These are phyloP conservation scores for Schizochytrium sp. DNA, from an alignment of 108 stramenopile species.

Conservation along the genomic window DNA sequence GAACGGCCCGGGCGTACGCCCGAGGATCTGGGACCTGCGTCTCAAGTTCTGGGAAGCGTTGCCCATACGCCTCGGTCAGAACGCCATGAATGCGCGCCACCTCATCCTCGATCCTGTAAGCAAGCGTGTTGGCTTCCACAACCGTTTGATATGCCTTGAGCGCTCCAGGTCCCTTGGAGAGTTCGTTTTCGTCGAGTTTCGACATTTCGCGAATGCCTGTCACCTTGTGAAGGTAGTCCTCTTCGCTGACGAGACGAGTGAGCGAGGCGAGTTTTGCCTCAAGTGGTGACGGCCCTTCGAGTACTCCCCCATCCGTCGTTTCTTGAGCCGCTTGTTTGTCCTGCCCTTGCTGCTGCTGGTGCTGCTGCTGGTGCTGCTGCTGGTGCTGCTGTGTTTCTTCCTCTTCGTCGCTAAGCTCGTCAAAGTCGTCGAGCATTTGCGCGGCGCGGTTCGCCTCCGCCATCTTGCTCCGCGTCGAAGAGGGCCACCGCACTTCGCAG, in stretches of 20 bases:
- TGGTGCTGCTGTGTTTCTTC: not conserved
- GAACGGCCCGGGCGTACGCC: constrained; percentile 73
- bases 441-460: not conserved
- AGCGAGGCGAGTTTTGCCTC: no score
- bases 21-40: constrained; percentile 69
- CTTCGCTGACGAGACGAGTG: no score
- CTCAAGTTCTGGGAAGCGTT: constrained; percentile 77
- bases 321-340: no score
- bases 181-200: no score
- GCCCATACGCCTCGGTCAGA: constrained; percentile 40
- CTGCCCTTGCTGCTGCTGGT: no score
- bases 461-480: not conserved
- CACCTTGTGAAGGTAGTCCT: no score
- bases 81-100: constrained; percentile 39
- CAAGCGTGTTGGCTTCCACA: constrained; percentile 33
- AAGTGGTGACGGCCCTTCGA: no score
- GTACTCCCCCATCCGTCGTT: no score
- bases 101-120: constrained; percentile 51
- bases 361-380: no score
- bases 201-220: no score
- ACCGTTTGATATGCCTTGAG: constrained; percentile 36
- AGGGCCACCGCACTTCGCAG: no score
- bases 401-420: not conserved
- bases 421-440: not conserved
- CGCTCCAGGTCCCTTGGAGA: not conserved